A percentile compares a stretch with the other conserved stretches of the same genome.
phyloP scores from a whole-genome alignment of 129 eudicot genomes.

The Flaveria robusta region DNA sequence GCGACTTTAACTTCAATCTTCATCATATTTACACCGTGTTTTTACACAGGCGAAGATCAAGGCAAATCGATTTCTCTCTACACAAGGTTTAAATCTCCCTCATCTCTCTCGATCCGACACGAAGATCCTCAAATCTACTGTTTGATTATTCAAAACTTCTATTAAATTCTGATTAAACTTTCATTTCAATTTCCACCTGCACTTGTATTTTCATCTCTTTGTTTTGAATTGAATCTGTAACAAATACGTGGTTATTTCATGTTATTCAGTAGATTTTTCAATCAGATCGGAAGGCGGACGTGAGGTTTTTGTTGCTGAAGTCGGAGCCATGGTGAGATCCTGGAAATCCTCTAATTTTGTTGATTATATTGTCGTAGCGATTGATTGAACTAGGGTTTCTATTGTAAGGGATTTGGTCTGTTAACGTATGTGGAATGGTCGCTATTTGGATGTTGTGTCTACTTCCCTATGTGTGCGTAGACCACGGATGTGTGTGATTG shows the following conservation, averaged over 20 bases:
- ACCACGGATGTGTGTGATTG: not conserved
- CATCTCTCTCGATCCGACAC: constrained; percentile 10
- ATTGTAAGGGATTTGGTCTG: not conserved
- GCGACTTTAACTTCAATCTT: not conserved
- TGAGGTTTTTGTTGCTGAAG: constrained; percentile 14
- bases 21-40: not conserved
- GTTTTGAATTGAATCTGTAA: not conserved
- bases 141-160: not conserved
- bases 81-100: constrained; percentile 13
- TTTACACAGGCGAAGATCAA: constrained; percentile 8
- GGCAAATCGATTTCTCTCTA: constrained; percentile 1
- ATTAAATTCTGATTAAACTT: not conserved
- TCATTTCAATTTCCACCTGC: not conserved
- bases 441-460: too few relatives aligned
- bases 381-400: constrained; percentile 27
- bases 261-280: constrained; percentile 7
- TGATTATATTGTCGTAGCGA: not conserved
- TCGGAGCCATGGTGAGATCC: constrained; percentile 32
- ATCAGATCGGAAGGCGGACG: constrained; percentile 36
- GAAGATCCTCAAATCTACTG: not conserved
- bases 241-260: not conserved
- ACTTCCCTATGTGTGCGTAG: not conserved
- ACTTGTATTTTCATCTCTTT: not conserved
- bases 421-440: not conserved
- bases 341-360: not conserved